These are phyloP conservation scores for Lotus japonicus DNA, from an alignment of 306 rosid species.

Conservation along the genomic window DNA sequence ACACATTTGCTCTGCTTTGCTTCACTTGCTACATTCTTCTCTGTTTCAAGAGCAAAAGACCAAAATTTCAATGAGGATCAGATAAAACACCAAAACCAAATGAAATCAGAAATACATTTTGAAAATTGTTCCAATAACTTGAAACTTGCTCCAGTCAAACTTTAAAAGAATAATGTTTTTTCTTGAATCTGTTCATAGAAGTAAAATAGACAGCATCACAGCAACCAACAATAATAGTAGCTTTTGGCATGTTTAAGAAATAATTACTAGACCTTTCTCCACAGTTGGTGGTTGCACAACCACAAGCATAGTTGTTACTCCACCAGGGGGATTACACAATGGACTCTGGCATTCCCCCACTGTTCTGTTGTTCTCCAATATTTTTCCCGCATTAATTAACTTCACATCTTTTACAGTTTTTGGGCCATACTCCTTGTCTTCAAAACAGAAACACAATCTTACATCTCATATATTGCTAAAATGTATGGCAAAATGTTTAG, in stretches of 20 bases:
- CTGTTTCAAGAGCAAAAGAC: conserved; percentile 31
- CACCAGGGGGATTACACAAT: conserved; percentile 65
- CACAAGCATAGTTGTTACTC: conserved; percentile 88
- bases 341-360: conserved; percentile 87
- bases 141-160: background rate
- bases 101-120: background rate
- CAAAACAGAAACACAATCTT: conserved; percentile 14
- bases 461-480: conserved; percentile 3
- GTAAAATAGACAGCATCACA: background rate
- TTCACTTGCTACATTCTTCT: conserved; percentile 49
- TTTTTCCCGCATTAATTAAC: conserved; percentile 75
- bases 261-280: conserved; percentile 58
- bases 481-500: background rate
- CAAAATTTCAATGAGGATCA: conserved; percentile 5
- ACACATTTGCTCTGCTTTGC: conserved; percentile 51
- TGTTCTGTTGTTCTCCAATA: conserved; percentile 84
- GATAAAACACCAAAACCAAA: conserved; percentile 8
- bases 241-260: background rate
- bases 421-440: conserved; percentile 82
- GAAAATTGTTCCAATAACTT: background rate
- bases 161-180: background rate
- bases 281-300: conserved; percentile 61
- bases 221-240: background rate
- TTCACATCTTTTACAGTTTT: conserved; percentile 85
- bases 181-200: background rate